phyloP scores from a whole-genome alignment of 257 asterid species.

The Solanum chiquidenum region DNA sequence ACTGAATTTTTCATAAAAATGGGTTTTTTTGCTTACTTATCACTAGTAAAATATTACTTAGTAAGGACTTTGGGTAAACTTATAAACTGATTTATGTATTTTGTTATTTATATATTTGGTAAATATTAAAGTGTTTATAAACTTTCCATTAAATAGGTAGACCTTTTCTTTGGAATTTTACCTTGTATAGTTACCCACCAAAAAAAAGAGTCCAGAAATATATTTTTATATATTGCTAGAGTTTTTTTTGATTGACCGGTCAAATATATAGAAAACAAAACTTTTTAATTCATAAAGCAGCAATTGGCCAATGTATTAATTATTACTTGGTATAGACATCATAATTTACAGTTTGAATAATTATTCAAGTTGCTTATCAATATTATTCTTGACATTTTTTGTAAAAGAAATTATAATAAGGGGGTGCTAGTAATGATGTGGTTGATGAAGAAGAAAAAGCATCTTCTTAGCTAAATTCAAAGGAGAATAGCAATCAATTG shows the following conservation, averaged over 20 bases:
- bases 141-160: not conserved
- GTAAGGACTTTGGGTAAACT: not conserved
- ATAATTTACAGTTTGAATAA: not conserved
- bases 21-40: not conserved
- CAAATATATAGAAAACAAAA: not conserved
- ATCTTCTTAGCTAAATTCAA: not conserved
- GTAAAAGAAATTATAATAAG: not conserved
- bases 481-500: not conserved
- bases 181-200: not conserved
- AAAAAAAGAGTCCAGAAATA: not conserved
- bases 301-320: not conserved
- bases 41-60: not conserved
- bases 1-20: not conserved
- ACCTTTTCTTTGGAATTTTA: not conserved
- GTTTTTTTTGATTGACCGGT: not conserved
- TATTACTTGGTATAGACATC: not conserved
- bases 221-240: not conserved
- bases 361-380: not conserved
- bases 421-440: not conserved
- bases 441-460: not conserved
- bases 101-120: not conserved
- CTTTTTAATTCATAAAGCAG: not conserved
- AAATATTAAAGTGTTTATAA: not conserved
- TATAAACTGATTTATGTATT: not conserved
- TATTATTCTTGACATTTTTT: not conserved